Evolutionary conservation across 306 rosid species (phyloP), one percentile per base, ranked within the genome.

Genomic region (Fagus crenata): DNA sequence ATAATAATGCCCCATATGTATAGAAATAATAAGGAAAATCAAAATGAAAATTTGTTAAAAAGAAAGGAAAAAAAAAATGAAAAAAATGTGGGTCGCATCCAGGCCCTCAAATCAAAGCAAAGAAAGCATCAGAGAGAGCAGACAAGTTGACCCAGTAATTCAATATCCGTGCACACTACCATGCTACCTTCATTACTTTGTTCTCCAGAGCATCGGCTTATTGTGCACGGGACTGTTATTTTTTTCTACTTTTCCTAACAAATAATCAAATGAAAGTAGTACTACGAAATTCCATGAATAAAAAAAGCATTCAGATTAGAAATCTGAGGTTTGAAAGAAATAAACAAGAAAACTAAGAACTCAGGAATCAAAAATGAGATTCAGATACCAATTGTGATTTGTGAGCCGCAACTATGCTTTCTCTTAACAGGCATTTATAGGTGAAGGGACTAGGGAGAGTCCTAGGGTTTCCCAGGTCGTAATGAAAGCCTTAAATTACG

Each of bases 171-270:
- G 88, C 90, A 86, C 92, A 85, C 64, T 53, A 89, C 98, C 97
- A 93, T 93, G 98, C 91, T 80, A 5, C 90, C 93, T 93, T 93
- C 98, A 84, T 90, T 18, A 0, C 55, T 2, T 4, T n/a, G 15
- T 69, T 4, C 32, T 88, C 96, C 98, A 91, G 89, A 90, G 97
- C 98, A 93, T 91, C 97, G 97, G 97, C 98, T 93, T 93, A 92
- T 92, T 90, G 92, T 90, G 84, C 89, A 93, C 96, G 83, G 89
- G 22, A 84, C 65, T 31, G 14, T 15, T 12, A 63, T 18, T 0
- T 1, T 1, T 17, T 54, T 7, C 7, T 22, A 22, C 28, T 35
- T 4, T 3, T 43, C 14, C 0, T 11, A 43, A 41, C 2, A 40
- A 0, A 18, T 0, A 59, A 39, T 28, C 1, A 36, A 12, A 1